phyloP scores from a whole-genome alignment of 148 eudicot species.

The Cornus florida region DNA sequence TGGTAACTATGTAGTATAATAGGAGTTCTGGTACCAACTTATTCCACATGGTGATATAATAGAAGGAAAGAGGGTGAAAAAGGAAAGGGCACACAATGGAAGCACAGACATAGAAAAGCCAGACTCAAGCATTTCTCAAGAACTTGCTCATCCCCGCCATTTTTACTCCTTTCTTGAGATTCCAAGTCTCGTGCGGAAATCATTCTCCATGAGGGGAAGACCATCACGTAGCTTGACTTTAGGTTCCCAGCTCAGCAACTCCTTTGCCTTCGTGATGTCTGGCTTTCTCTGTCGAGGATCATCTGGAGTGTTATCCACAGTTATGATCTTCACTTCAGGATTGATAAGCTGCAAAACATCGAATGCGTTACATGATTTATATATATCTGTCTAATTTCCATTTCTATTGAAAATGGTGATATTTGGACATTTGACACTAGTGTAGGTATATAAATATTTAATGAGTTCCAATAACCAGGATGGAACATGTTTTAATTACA shows the following conservation, averaged over 20 bases:
- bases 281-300: conserved; percentile 98
- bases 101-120: not conserved
- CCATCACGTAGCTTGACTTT: conserved; percentile 79
- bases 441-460: too few species aligned
- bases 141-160: not conserved
- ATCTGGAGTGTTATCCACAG: conserved; percentile 86
- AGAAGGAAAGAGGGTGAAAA: too few species aligned
- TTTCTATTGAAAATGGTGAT: not conserved
- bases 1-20: not conserved
- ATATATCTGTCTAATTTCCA: not conserved
- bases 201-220: conserved; percentile 88
- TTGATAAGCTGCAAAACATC: conserved; percentile 63
- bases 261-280: conserved; percentile 78
- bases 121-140: not conserved
- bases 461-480: too few species aligned
- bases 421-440: not conserved
- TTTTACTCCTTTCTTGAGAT: conserved; percentile 25
- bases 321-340: conserved; percentile 65
- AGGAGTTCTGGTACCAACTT: conserved; percentile 1
- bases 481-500: too few species aligned
- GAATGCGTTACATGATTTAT: not conserved
- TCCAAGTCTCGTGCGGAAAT: conserved; percentile 82
- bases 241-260: conserved; percentile 90
- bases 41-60: not conserved
- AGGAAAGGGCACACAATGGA: too few species aligned